Base-by-base conservation (phyloP, 2,329 filamentous ascomycete species). In the Xylariaceae sp. region DNA sequence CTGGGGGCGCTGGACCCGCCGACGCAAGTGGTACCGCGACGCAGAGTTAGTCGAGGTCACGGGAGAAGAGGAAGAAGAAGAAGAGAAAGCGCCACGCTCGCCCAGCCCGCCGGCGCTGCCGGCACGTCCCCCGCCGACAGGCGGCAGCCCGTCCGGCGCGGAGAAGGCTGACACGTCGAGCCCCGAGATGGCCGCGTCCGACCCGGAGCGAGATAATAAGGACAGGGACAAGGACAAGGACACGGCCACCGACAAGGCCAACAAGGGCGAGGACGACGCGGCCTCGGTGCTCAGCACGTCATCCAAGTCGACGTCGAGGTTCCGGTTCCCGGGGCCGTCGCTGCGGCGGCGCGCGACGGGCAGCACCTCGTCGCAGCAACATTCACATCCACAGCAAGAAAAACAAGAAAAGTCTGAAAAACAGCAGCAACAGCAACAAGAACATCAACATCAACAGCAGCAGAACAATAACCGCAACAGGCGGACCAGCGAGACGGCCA, bases 1-100 rank as follows among this genome's bases (percentile, higher is more conserved):
- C 33, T 98, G 92, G 92, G 85, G 85, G 25, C 79, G 87, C 36
- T 98, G 94, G 70, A 98, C 92, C 0, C 77, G 92, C 11, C 77
- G 92, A 15, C 69, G 92, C 42, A 95, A 96, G 61, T 98, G 92
- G 92, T 92, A 87, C 53, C 83, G 92, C 24, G 92, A 96, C 54
- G 92, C 92, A 8, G 92, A 98, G 62, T 74, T 98, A 3, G 86
- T 95, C 21, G 92, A 98, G 53, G 64, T 81, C n/a, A 26, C 24
- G 24, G 7, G 5, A 7, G 27, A 29, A 7, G n/a, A n/a, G 10
- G 8, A 23, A 23, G 21, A 23, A 8, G 21, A 23, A 8, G 60
- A 65, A 14, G 55, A 55, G 5, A 49, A 53, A 1, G 49, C 53
- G 1, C 37, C 47, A 3, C 28, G 36, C 26, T 51, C 43, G 19